Base-by-base conservation (phyloP, 1,284 basidiomycete species). In the Cutaneotrichosporon spelunceum region DNA sequence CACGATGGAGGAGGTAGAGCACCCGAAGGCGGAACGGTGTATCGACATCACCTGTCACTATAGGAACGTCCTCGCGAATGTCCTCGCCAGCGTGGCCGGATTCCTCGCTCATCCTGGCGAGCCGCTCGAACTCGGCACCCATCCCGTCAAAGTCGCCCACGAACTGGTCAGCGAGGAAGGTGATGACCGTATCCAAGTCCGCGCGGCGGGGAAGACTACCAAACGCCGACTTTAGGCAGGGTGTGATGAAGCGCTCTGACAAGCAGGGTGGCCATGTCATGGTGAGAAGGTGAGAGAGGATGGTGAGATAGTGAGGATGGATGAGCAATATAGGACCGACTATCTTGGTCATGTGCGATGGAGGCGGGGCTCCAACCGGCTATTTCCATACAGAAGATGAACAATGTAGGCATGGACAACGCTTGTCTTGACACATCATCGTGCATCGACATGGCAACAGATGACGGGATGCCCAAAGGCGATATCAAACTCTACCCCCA, bases 401-500 rank as follows among this genome's bases (percentile, higher is more conserved):
- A n/a, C n/a, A n/a, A n/a, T n/a, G n/a, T n/a, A n/a, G n/a, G n/a
- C n/a, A n/a, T n/a, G n/a, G n/a, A n/a, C n/a, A n/a, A n/a, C n/a
- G n/a, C n/a, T n/a, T n/a, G n/a, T n/a, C n/a, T n/a, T n/a, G n/a
- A n/a, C n/a, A n/a, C n/a, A n/a, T n/a, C n/a, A n/a, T n/a, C n/a
- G n/a, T n/a, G n/a, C n/a, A n/a, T n/a, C n/a, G n/a, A n/a, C n/a
- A n/a, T n/a, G n/a, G n/a, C n/a, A n/a, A n/a, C n/a, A n/a, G n/a
- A n/a, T n/a, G n/a, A n/a, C n/a, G n/a, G n/a, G n/a, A n/a, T n/a
- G n/a, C n/a, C n/a, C n/a, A n/a, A n/a, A n/a, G 45, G 21, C 10
- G 33, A 24, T 4, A 3, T 33, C 39, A 30, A 26, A 49, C 61
- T 70, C 2, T 62, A 69, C 59, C 45, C 60, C 0, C 70, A 69